Evolutionary conservation across 192 early-diverging fungal genomes (phyloP), one percentile per base, ranked within the genome.

Genomic region (Coemansia sp.): DNA sequence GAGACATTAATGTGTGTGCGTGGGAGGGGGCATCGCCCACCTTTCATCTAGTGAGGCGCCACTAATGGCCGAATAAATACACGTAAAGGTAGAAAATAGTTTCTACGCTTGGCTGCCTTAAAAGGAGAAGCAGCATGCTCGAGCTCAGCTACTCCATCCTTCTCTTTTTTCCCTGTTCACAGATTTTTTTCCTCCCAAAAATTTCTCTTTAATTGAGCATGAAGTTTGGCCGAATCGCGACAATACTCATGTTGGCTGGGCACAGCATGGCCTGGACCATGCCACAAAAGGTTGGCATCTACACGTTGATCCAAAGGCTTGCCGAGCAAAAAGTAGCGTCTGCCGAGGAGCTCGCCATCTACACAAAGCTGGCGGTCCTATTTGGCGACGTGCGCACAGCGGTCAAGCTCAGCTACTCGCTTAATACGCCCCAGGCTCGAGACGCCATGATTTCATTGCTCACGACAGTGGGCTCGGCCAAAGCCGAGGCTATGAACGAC

Each of bases 251-350:
- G 21, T 36, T 68, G 20, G 65, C 52, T n/a, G 59, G 39, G 45
- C 21, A 59, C 55, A 28, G 53, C 26, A 10, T 47, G 21, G 70
- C 67, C 8, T 80, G 65, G 73, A 60, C 62, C 5, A 67, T 70
- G 58, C 68, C 68, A 1, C 64, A 80, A 66, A 75, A 75, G 39
- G 26, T 72, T 26, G 77, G 77, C 18, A 62, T 75, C 10, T 80
- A 80, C 63, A 50, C 62, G 31, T 72, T 80, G 77, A 66, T 75
- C 26, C 69, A 80, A 36, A 57, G 42, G 13, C 66, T 80, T 23
- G 9, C 72, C 3, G 45, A 68, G 20, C 50, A 62, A 37, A 34
- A 70, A 18, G 62, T 69, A 10, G 59, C 65, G 9, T 64, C 61
- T 2, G 35, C 43, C 61, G 70, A 74, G 11, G 77, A 79, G 47